Base-by-base conservation (phyloP, 371 early-diverging fungal species). In the Zychaea mexicana region DNA sequence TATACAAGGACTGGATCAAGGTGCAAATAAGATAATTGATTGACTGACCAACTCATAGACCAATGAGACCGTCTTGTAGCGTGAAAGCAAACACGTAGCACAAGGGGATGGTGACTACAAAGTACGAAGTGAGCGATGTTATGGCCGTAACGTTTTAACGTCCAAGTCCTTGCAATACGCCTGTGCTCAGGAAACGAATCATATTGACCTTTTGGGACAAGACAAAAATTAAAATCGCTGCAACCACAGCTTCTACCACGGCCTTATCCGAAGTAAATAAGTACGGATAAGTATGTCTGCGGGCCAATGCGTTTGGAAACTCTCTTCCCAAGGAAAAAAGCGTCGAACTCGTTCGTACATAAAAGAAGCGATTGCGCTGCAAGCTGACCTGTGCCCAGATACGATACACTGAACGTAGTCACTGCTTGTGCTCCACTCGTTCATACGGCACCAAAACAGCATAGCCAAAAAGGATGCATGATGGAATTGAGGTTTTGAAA, bases 131-230 rank as follows among this genome's bases (percentile, higher is more conserved):
- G 42, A 90, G 56, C 66, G 82, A 84, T 59, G 86, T 64, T 27
- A 69, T 65, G 2, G 90, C 89, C 4, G 89, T 87, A 17, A 83
- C 31, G 12, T 85, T 76, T 61, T 89, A 89, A 42, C 82, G 67
- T 19, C 88, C 90, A 8, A 84, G 74, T n/a, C 88, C 88, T 39
- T 89, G 83, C 3, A 90, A 68, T 6, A 88, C 79, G 39, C 90
- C 89, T 5, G 84, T 84, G n/a, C 83, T 77, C n/a, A 86, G 81
- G 31, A 79, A 78, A 32, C 81, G 81, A 6, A 85, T 53, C 2
- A 83, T 83, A 64, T 88, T 88, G 27, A 70, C 67, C 0, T 92
- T 72, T 71, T 93, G 93, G 74, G 88, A 92, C 27, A 87, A 49
- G 0, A 92, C 90, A 19, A 80, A 88, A 8, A 89, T 66, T 0